These are phyloP conservation scores for Aspergillus sp. DNA, from an alignment of 2,329 filamentous ascomycete genomes.

Conservation along the genomic window DNA sequence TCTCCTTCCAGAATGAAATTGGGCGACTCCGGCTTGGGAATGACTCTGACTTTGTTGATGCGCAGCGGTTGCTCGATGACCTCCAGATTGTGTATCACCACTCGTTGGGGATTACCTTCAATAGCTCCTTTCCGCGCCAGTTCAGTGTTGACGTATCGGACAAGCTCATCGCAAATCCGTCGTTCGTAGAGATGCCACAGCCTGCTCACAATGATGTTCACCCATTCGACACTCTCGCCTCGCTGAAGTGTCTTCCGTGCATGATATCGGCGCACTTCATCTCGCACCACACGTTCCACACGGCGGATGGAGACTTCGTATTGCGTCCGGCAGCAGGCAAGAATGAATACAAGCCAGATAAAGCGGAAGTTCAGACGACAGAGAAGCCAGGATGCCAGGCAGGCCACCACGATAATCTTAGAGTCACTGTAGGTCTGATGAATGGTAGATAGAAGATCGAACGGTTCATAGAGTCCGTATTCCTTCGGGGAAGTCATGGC, in stretches of 20 bases:
- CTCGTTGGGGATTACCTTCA: conserved; percentile 3
- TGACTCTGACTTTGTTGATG: conserved; percentile 4
- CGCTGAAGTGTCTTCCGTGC: conserved; percentile 4
- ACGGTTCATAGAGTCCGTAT: background rate
- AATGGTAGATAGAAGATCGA: conserved; percentile 1
- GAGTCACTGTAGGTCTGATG: conserved; percentile 11
- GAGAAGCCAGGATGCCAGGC: conserved; percentile 9
- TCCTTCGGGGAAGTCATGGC: background rate
- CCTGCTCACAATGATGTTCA: conserved; percentile 6
- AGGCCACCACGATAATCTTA: conserved; percentile 10
- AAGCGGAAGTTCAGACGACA: conserved; percentile 8
- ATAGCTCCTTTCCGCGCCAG: conserved; percentile 4
- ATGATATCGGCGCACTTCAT: conserved; percentile 10
- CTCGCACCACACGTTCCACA: conserved; percentile 8
- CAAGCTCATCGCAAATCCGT: conserved; percentile 6
- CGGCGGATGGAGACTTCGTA: conserved; percentile 7
- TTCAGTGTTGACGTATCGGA: conserved; percentile 9
- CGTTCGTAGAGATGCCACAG: conserved; percentile 12
- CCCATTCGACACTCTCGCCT: conserved; percentile 11
- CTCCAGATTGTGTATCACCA: conserved; percentile 9
- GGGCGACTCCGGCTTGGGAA: conserved; percentile 4
- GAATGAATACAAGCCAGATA: conserved; percentile 8
- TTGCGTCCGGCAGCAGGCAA: conserved; percentile 10
- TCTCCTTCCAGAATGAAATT: conserved; percentile 10
- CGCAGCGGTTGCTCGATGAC: conserved; percentile 8